These are phyloP conservation scores for Aspergillus incahuasiensis DNA, from an alignment of 495 filamentous ascomycete species.

Conservation along the genomic window DNA sequence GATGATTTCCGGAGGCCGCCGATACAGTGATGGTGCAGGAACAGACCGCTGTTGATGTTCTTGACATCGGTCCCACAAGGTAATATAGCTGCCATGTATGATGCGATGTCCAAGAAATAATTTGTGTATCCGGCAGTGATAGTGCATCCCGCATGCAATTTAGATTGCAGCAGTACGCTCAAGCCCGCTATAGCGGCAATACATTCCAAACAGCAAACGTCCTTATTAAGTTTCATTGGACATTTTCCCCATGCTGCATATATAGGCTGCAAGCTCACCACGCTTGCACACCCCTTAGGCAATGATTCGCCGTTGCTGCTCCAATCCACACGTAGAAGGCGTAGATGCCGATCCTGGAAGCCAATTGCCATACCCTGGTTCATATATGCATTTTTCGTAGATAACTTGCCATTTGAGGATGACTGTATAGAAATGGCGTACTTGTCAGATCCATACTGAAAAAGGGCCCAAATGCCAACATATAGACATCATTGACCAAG, in stretches of 20 bases:
- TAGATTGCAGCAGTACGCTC: not conserved
- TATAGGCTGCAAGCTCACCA: not conserved
- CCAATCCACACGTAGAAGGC: not conserved
- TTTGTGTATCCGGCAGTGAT: not conserved
- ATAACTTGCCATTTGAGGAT: not conserved
- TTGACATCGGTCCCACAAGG: not conserved
- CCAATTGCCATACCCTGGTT: not conserved
- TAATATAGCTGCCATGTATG: not conserved
- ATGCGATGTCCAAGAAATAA: not conserved
- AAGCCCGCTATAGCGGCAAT: conserved; percentile 1
- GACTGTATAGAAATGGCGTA: not conserved
- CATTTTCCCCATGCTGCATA: not conserved
- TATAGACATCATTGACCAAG: too few relatives aligned
- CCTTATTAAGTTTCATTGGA: not conserved
- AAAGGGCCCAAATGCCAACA: not conserved
- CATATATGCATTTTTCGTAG: not conserved
- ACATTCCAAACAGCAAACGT: not conserved
- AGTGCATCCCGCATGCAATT: not conserved
- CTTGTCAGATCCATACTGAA: not conserved
- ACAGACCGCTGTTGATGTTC: not conserved
- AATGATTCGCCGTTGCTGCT: not conserved
- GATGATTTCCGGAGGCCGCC: not conserved
- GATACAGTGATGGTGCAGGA: not conserved
- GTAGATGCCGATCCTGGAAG: not conserved
- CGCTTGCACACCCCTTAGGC: not conserved